phyloP scores from a whole-genome alignment of 2,329 filamentous ascomycete species.

The Lithohypha guttulata region DNA sequence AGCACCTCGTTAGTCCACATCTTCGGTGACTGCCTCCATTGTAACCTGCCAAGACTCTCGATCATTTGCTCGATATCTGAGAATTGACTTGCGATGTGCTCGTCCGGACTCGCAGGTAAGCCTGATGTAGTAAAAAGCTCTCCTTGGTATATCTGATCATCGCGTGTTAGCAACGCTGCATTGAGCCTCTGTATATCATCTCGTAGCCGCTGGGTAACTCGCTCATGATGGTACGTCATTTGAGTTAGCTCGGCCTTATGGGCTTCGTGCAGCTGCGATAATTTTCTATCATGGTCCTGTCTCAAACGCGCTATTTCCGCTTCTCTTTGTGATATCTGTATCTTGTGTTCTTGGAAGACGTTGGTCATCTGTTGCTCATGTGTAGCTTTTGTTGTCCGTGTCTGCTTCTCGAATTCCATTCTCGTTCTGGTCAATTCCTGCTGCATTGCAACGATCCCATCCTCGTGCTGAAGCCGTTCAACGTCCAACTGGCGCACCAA shows the following conservation, averaged over 20 bases:
- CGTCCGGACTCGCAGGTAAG: not conserved
- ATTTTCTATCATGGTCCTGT: not conserved
- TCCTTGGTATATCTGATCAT: conserved; percentile 6
- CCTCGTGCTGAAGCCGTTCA: no score
- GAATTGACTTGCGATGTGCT: conserved; percentile 9
- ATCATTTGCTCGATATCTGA: conserved; percentile 4
- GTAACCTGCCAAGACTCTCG: conserved; percentile 4
- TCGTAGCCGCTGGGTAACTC: conserved; percentile 2
- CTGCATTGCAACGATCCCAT: not conserved
- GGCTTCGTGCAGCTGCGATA: not conserved
- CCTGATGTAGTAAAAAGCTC: conserved; percentile 2
- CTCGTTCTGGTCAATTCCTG: not conserved
- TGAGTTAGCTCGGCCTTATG: conserved; percentile 3
- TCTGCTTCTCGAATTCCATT: not conserved
- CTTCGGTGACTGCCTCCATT: conserved; percentile 10
- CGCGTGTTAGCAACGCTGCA: conserved; percentile 1
- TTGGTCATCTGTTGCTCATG: not conserved
- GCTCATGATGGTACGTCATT: conserved; percentile 2
- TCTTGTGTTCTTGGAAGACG: not conserved
- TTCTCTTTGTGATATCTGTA: not conserved
- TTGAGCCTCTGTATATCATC: conserved; percentile 8
- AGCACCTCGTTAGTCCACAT: conserved; percentile 7
- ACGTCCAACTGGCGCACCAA: no score
- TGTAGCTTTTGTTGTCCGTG: not conserved
- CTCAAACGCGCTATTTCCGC: not conserved